Base-by-base conservation (phyloP, 31 red algal species). In the Odonthalia washingtoniensis region DNA sequence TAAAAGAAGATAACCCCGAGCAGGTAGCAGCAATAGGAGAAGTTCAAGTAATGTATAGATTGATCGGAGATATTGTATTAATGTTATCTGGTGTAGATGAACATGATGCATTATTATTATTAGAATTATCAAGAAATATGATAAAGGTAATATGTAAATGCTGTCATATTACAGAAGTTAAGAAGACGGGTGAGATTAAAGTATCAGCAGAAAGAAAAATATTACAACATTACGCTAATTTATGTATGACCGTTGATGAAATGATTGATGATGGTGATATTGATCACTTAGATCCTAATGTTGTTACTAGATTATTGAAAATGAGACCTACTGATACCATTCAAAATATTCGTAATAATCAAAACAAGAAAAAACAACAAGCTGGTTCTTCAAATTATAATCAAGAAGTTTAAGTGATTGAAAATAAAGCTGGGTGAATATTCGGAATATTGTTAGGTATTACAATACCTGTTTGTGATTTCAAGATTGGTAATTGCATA, bases 181-280 rank as follows among this genome's bases (percentile, higher is more conserved):
- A 40, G 38, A 72, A 87, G 39, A 33, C 74, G 26, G 82, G 83
- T 32, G 83, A 87, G 31, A 87, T 70, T 9, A 52, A 82, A 2
- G 90, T 93, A 31, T 90, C 86, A 28, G 91, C 88, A 17, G 95
- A 97, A 78, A 70, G 90, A 44, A 33, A 80, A 32, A 78, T 97
- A 18, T 52, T 97, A 9, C 87, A 92, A 40, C 33, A 88, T 40
- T 93, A 97, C 57, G 60, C 84, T 4, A 88, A 87, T 52, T 69
- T 97, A 40, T 97, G 91, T 75, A 53, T 97, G 39, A 62, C 91
- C 27, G 87, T 97, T 0, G 95, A 97, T 84, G 95, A 97, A 75
- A 66, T 85, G 62, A 83, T 97, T 40, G 91, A 91, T 44, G 95
- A 97, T 39, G 95, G 95, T 52, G 95, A 93, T 53, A 79, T 97